Evolutionary conservation across 2,329 filamentous ascomycete species (phyloP).

Genomic region (Calonectria pteridis): DNA sequence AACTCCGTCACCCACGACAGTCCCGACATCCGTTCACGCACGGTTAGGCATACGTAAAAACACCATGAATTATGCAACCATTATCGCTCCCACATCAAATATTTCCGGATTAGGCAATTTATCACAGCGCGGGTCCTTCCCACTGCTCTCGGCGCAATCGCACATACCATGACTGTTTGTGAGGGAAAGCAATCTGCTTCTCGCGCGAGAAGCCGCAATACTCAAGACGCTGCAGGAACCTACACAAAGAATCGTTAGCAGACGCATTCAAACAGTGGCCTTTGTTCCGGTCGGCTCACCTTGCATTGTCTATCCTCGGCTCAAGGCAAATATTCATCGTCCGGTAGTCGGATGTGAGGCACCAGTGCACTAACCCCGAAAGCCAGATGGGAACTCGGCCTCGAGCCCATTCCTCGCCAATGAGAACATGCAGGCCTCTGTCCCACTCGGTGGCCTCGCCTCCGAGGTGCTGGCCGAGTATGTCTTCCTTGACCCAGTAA

Average conservation of each 20-base stretch:
- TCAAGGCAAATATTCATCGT: conserved; percentile 89
- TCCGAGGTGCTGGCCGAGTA: conserved; percentile 76
- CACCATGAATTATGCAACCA: not conserved
- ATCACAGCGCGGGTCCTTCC: conserved; percentile 74
- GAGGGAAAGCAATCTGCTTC: conserved; percentile 86
- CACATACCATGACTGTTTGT: conserved; percentile 92
- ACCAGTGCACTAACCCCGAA: conserved; percentile 88
- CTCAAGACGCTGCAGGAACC: conserved; percentile 72
- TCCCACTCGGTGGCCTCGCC: conserved; percentile 82
- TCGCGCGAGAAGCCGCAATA: conserved; percentile 86
- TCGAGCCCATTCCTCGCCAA: conserved; percentile 93
- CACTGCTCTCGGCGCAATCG: conserved; percentile 84
- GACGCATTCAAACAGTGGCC: rapidly evolving
- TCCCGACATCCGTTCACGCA: not conserved
- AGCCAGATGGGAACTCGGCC: conserved; percentile 88
- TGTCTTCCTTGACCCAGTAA: conserved; percentile 97
- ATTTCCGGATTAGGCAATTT: not conserved
- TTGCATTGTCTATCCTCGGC: conserved; percentile 89
- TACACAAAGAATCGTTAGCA: conserved; percentile 21
- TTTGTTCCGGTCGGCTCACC: conserved; percentile 65
- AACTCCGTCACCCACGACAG: not conserved
- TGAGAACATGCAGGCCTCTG: conserved; percentile 86
- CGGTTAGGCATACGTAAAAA: not conserved
- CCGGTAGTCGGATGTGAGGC: conserved; percentile 80
- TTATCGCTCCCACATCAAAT: not conserved